phyloP scores from a whole-genome alignment of 225 moss, liverwort and hornwort species.

The Marchantia polymorpha region DNA sequence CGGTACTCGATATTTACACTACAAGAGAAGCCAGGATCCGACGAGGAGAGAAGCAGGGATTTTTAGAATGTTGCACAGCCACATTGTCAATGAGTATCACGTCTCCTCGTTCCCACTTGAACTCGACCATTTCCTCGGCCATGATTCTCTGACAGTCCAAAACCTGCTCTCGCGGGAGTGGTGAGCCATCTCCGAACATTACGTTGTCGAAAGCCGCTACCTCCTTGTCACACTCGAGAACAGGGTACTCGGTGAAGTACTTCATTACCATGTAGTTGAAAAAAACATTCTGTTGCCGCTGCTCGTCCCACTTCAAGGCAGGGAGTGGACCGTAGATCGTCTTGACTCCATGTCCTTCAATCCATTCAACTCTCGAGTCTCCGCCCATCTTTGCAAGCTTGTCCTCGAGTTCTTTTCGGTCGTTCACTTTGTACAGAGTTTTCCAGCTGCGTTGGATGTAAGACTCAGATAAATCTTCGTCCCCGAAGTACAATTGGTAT shows the following conservation, averaged over 20 bases:
- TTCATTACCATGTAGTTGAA: conserved; percentile 27
- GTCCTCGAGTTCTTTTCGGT: conserved; percentile 20
- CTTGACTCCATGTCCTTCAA: conserved; percentile 9
- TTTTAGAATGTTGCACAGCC: conserved; percentile 26
- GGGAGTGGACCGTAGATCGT: conserved; percentile 5
- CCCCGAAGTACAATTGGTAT: conserved; percentile 4
- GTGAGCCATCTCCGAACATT: conserved; percentile 21
- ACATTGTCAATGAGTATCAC: conserved; percentile 25
- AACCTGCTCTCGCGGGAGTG: neutral
- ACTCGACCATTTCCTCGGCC: conserved; percentile 19
- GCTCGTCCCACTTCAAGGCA: conserved; percentile 19
- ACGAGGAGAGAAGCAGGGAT: conserved; percentile 22
- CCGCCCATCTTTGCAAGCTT: conserved; percentile 1
- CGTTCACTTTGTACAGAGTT: conserved; percentile 12
- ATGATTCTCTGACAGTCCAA: conserved; percentile 6
- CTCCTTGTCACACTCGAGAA: conserved; percentile 11
- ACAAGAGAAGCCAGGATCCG: conserved; percentile 18
- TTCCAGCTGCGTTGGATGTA: conserved; percentile 18
- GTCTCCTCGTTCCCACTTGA: conserved; percentile 23
- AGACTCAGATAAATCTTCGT: conserved; percentile 7
- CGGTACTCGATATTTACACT: neutral
- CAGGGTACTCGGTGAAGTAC: neutral
- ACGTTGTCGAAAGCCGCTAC: conserved; percentile 8
- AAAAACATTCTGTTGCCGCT: conserved; percentile 8
- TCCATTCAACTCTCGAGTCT: conserved; percentile 9